Conservation (phyloP, 2,329 filamentous ascomycete species). For the Leptographium wingfieldii region DNA sequence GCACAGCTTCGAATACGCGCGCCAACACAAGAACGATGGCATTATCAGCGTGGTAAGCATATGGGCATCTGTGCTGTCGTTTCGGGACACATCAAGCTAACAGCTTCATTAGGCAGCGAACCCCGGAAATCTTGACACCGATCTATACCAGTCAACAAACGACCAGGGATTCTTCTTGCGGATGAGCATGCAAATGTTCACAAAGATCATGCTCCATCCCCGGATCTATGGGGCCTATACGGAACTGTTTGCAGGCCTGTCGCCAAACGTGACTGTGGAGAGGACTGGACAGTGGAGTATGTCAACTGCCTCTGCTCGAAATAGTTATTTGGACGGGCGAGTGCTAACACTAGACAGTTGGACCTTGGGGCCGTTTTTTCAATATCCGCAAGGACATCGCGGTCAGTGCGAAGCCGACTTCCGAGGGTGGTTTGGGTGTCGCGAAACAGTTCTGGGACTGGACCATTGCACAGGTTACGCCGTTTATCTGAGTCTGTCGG, state of each 20-base stretch:
- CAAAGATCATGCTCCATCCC: slow-evolving; percentile 11
- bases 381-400: neutral
- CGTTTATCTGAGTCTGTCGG: neutral
- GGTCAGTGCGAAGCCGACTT: slow-evolving; percentile 1
- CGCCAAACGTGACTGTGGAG: slow-evolving; percentile 27
- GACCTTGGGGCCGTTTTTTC: slow-evolving; percentile 8
- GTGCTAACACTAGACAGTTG: slow-evolving; percentile 1
- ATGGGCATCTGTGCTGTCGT: neutral
- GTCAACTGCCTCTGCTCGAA: neutral
- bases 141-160: slow-evolving; percentile 18
- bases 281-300: neutral
- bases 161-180: slow-evolving; percentile 8
- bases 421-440: slow-evolving; percentile 8
- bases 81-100: neutral
- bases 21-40: slow-evolving; percentile 2
- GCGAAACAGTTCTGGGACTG: slow-evolving; percentile 8
- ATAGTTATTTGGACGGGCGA: too few species aligned
- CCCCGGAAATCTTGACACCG: slow-evolving; percentile 26
- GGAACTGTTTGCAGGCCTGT: slow-evolving; percentile 32
- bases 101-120: slow-evolving; percentile 17
- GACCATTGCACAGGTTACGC: slow-evolving; percentile 7
- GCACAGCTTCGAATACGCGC: slow-evolving; percentile 12
- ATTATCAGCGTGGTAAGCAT: slow-evolving; percentile 6
- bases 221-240: slow-evolving; percentile 32
- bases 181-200: neutral